phyloP scores from a whole-genome alignment of 2,329 filamentous ascomycete genomes.

The Verticillium isaacii region DNA sequence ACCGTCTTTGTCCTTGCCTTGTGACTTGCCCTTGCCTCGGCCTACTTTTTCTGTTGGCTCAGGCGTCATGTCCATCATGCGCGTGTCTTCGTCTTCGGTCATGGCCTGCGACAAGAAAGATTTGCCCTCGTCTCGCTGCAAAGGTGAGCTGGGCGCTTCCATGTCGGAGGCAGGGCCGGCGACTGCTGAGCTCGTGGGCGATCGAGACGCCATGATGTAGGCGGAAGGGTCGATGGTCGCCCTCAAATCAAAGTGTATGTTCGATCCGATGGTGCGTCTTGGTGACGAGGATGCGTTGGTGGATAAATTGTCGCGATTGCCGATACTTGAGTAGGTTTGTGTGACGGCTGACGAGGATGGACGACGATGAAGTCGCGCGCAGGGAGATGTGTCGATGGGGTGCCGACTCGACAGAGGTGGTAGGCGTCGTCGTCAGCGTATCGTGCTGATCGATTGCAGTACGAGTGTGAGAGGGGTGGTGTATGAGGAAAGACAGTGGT shows the following conservation, averaged over 20 bases:
- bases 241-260: not conserved
- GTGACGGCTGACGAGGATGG: not conserved
- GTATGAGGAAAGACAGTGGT: not conserved
- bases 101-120: slow-evolving; percentile 40
- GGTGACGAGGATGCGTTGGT: not conserved
- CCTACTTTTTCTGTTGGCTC: slow-evolving; percentile 35
- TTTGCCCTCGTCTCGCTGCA: slow-evolving; percentile 30
- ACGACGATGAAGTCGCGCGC: not conserved
- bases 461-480: not conserved
- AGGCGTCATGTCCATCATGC: slow-evolving; percentile 36
- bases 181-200: slow-evolving; percentile 27
- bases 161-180: slow-evolving; percentile 37
- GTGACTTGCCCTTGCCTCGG: slow-evolving; percentile 29
- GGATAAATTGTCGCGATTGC: not conserved
- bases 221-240: not conserved
- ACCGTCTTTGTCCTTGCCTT: slow-evolving; percentile 27
- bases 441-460: too few relatives aligned
- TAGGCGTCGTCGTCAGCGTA: too few relatives aligned
- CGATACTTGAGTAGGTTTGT: not conserved
- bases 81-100: slow-evolving; percentile 38
- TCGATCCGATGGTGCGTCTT: not conserved
- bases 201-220: slow-evolving; percentile 28
- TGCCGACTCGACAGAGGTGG: not conserved
- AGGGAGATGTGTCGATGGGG: not conserved
- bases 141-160: slow-evolving; percentile 42